Percentiles rank a stretch among this genome's conserved stretches.
Conservation (phyloP, 2,329 filamentous ascomycete genomes). For the Aspergillus ustus region DNA sequence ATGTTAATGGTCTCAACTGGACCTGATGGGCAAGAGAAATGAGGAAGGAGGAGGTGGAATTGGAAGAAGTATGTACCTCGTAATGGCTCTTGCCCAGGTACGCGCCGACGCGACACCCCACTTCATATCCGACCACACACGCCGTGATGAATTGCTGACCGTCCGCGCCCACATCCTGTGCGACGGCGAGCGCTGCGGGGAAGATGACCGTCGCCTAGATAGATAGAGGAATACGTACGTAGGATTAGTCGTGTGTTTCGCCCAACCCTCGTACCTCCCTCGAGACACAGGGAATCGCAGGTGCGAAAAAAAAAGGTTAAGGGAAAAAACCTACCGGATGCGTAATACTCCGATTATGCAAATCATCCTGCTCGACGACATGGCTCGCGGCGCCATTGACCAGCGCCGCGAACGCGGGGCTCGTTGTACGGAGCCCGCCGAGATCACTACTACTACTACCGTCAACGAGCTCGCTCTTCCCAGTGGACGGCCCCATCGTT, state of each 20-base stretch:
- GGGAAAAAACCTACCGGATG: constrained; percentile 31
- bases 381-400: constrained; percentile 38
- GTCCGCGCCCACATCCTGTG: constrained; percentile 33
- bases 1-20: background rate
- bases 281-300: too few relatives aligned
- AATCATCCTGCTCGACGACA: constrained; percentile 40
- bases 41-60: background rate
- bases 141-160: constrained; percentile 37
- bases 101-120: constrained; percentile 36
- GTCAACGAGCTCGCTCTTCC: constrained; percentile 36
- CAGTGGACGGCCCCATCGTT: constrained; percentile 32
- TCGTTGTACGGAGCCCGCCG: constrained; percentile 20
- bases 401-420: constrained; percentile 36
- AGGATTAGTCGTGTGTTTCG: too few relatives aligned
- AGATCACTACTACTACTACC: too few relatives aligned
- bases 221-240: background rate
- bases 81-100: constrained; percentile 38
- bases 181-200: constrained; percentile 35
- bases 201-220: constrained; percentile 37
- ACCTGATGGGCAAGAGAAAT: too few relatives aligned
- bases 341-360: constrained; percentile 40
- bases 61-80: constrained; percentile 25
- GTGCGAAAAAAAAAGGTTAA: too few relatives aligned
- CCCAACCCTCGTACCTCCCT: too few relatives aligned
- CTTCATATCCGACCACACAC: constrained; percentile 39